Percentiles rank a stretch among this genome's conserved stretches.
Conservation (phyloP, 108 stramenopile genomes). For the Mayamaea pseudoterrestris region DNA sequence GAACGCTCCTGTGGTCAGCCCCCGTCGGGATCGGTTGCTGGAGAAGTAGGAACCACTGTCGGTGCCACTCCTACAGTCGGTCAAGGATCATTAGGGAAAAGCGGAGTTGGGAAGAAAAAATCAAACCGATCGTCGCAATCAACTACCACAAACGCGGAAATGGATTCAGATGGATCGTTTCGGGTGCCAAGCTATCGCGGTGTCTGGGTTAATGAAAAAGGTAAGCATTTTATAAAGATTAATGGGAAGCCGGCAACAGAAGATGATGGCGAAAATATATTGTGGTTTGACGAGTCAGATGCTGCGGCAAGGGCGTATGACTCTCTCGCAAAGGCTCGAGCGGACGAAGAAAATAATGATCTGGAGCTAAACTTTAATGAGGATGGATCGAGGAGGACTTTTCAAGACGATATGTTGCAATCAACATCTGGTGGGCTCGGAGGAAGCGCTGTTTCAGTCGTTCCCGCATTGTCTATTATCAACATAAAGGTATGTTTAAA, state of each 20-base stretch:
- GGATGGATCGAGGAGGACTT: constrained; percentile 56
- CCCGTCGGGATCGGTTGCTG: neutral
- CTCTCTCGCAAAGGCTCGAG: constrained; percentile 20
- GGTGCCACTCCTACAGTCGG: constrained; percentile 21
- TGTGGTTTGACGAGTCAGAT: constrained; percentile 50
- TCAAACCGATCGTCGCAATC: constrained; percentile 2
- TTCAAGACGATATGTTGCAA: constrained; percentile 34
- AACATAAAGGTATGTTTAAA: constrained; percentile 49
- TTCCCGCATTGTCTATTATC: constrained; percentile 48
- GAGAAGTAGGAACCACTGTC: neutral
- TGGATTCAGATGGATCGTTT: constrained; percentile 48
- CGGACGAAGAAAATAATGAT: constrained; percentile 9
- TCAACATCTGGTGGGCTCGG: constrained; percentile 28
- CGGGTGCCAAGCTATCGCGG: constrained; percentile 59
- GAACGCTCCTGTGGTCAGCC: constrained; percentile 66
- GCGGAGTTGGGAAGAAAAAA: constrained; percentile 41
- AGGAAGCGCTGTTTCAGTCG: constrained; percentile 20
- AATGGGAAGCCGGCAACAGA: constrained; percentile 20
- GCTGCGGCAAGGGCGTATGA: constrained; percentile 63
- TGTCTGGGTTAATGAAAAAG: constrained; percentile 51
- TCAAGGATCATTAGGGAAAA: constrained; percentile 14
- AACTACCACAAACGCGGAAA: constrained; percentile 16
- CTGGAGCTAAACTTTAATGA: constrained; percentile 48
- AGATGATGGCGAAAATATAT: constrained; percentile 7
- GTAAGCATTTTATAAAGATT: constrained; percentile 69